phyloP scores from a whole-genome alignment of 1,284 basidiomycete species.

The Fomitopsis palustris region DNA sequence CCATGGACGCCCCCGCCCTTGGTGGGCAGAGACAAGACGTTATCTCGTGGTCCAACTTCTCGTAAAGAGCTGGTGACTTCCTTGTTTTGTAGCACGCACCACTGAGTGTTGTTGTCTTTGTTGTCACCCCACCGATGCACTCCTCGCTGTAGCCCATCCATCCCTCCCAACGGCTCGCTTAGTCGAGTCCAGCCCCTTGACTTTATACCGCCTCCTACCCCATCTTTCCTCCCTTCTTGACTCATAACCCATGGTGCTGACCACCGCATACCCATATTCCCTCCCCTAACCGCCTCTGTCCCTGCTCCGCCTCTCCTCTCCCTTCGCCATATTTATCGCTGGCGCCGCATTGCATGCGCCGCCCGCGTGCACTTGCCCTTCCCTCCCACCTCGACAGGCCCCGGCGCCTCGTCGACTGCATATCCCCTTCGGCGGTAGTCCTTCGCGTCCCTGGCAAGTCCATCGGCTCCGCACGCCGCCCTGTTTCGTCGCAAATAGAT shows the following conservation, averaged over 20 bases:
- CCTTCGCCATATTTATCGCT: not conserved
- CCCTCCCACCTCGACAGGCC: not conserved
- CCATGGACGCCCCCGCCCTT: slow-evolving; percentile 38
- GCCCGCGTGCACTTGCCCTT: not conserved
- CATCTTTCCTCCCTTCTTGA: not conserved
- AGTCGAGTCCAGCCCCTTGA: not conserved
- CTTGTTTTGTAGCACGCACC: not conserved
- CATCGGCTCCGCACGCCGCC: not conserved
- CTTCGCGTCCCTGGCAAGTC: not conserved
- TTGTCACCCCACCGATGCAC: not conserved
- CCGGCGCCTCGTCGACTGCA: not conserved
- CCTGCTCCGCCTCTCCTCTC: not conserved
- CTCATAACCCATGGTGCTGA: not conserved
- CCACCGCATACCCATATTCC: not conserved
- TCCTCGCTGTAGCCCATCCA: not conserved
- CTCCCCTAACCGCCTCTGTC: too few relatives aligned
- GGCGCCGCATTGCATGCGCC: not conserved
- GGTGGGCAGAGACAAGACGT: slow-evolving; percentile 43
- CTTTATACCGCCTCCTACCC: not conserved
- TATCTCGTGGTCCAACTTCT: slow-evolving; percentile 71
- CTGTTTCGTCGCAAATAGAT: not conserved
- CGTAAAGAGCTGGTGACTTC: not conserved
- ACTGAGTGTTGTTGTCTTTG: not conserved
- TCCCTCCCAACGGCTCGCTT: not conserved
- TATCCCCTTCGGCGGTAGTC: not conserved